A percentile compares a stretch with the other conserved stretches of the same genome.
These are phyloP conservation scores for Aspergillus fructus DNA, from an alignment of 2,329 filamentous ascomycete genomes.

Conservation along the genomic window DNA sequence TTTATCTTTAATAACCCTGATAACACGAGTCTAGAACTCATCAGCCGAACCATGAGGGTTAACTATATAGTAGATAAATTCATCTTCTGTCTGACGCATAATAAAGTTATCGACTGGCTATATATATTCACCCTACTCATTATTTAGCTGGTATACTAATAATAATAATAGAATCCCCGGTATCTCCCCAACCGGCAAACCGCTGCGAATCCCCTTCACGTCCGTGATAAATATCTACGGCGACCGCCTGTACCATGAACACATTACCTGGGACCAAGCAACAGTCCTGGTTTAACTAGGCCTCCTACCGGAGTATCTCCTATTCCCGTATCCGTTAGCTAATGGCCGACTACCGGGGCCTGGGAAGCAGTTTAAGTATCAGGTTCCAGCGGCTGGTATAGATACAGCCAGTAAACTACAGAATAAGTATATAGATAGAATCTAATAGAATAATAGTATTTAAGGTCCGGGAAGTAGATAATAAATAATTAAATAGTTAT, in stretches of 20 bases:
- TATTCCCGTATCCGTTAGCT: conserved; percentile 57
- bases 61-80: conserved; percentile 74
- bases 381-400: conserved; percentile 59
- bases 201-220: conserved; percentile 62
- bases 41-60: conserved; percentile 69
- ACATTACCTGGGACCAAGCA: conserved; percentile 69
- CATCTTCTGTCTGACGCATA: conserved; percentile 64
- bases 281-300: conserved; percentile 63
- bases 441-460: conserved; percentile 60
- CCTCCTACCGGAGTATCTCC: conserved; percentile 63
- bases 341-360: conserved; percentile 35
- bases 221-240: conserved; percentile 67
- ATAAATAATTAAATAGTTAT: not conserved
- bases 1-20: conserved; percentile 73
- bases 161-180: conserved; percentile 55
- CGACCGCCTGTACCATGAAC: conserved; percentile 67
- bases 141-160: not conserved
- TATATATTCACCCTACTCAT: conserved; percentile 39
- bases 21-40: conserved; percentile 66
- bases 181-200: conserved; percentile 56
- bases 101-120: conserved; percentile 67
- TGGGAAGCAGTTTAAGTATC: conserved; percentile 56
- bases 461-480: conserved; percentile 28
- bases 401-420: conserved; percentile 55
- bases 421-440: conserved; percentile 48